Conservation (phyloP, 2,329 filamentous ascomycete species). For the Penicillium concentricum region DNA sequence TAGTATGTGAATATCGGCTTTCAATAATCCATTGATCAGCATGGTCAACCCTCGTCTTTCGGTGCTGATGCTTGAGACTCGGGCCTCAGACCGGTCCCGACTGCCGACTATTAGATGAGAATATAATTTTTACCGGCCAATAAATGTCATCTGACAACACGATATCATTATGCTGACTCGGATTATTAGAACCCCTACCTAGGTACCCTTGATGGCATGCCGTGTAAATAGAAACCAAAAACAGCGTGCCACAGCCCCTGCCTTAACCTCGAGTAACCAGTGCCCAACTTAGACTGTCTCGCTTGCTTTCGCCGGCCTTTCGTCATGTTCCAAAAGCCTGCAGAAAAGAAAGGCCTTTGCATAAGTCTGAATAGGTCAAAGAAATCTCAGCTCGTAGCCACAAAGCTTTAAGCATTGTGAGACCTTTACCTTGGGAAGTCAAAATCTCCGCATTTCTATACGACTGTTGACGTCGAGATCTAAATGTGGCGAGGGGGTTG, state of each 20-base stretch:
- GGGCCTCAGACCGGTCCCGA: too few relatives aligned
- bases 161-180: background rate
- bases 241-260: background rate
- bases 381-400: background rate
- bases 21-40: background rate
- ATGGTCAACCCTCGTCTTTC: background rate
- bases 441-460: slow-evolving; percentile 6
- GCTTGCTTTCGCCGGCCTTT: background rate
- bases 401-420: slow-evolving; percentile 3
- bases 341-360: background rate
- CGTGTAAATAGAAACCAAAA: background rate
- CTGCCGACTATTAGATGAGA: background rate
- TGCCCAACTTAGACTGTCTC: background rate
- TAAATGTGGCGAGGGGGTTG: slow-evolving; percentile 3
- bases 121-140: background rate
- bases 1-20: background rate
- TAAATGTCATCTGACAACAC: background rate
- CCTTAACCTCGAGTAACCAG: background rate
- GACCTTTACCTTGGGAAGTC: slow-evolving; percentile 2
- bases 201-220: background rate
- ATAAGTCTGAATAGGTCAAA: background rate
- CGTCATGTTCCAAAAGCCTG: background rate
- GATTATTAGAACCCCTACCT: background rate
- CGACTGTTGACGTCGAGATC: slow-evolving; percentile 1
- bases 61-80: background rate